These are phyloP conservation scores for Suhomyces kunorum DNA, from an alignment of 1,139 yeast genomes.

Conservation along the genomic window DNA sequence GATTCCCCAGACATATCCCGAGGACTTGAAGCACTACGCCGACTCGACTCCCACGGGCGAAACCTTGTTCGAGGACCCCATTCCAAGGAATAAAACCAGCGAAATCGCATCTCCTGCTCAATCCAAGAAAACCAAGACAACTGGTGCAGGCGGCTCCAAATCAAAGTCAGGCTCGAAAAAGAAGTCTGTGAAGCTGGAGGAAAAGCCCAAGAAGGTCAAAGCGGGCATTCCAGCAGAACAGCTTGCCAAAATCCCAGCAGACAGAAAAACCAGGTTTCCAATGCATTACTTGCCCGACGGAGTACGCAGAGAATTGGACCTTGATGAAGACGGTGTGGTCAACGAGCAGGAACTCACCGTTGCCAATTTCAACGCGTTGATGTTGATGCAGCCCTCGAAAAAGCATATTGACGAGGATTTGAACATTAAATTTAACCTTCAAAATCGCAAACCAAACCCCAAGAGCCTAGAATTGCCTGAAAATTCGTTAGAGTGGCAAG, in stretches of 20 bases:
- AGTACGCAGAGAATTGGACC: constrained; percentile 25
- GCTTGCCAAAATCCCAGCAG: constrained; percentile 9
- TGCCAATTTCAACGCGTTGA: constrained; percentile 16
- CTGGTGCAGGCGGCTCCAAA: not conserved
- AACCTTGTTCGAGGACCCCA: constrained; percentile 24
- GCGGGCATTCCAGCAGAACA: constrained; percentile 5
- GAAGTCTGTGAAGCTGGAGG: constrained; percentile 9
- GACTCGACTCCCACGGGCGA: constrained; percentile 44
- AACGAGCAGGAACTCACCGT: constrained; percentile 11
- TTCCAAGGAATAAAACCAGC: not conserved
- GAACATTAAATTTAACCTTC: constrained; percentile 42
- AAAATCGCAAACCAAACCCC: constrained; percentile 38
- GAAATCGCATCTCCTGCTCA: not conserved
- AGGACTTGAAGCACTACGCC: constrained; percentile 47
- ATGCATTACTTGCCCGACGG: constrained; percentile 40
- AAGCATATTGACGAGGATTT: constrained; percentile 42
- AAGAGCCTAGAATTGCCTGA: constrained; percentile 30
- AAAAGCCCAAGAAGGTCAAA: constrained; percentile 5
- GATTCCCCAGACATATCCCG: constrained; percentile 60
- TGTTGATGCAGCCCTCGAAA: constrained; percentile 41
- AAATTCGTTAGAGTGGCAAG: constrained; percentile 32
- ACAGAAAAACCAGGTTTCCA: constrained; percentile 29
- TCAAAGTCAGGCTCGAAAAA: constrained; percentile 7
- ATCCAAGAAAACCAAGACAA: constrained; percentile 6
- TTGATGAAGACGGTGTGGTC: constrained; percentile 17